These are phyloP conservation scores for Chalara sp. DNA, from an alignment of 2,329 filamentous ascomycete species.

Conservation along the genomic window DNA sequence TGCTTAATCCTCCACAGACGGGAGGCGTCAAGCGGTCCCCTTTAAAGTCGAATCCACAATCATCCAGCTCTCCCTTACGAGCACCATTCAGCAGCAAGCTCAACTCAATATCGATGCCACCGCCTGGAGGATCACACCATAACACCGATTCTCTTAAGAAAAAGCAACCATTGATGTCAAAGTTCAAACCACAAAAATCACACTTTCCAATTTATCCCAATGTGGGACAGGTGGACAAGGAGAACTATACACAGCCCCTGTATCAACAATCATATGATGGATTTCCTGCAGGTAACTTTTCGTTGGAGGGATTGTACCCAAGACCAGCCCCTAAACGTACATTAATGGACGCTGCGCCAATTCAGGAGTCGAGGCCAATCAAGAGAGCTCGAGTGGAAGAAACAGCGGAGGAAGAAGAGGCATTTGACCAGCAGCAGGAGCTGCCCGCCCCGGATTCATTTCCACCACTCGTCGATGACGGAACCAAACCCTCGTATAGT, in stretches of 20 bases:
- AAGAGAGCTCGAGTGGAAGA: conserved; percentile 57
- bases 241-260: conserved; percentile 44
- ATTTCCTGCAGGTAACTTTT: conserved; percentile 33
- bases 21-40: conserved; percentile 56
- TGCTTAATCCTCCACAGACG: conserved; percentile 55
- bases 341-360: conserved; percentile 65
- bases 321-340: conserved; percentile 48
- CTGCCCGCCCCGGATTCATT: conserved; percentile 49
- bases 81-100: conserved; percentile 58
- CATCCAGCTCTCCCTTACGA: conserved; percentile 51
- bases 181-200: conserved; percentile 51
- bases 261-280: conserved; percentile 37
- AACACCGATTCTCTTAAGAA: conserved; percentile 64
- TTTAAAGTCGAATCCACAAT: conserved; percentile 52
- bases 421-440: conserved; percentile 25
- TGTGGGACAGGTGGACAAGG: conserved; percentile 40
- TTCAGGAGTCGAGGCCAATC: conserved; percentile 56
- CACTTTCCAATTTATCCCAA: conserved; percentile 34
- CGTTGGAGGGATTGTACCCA: conserved; percentile 43
- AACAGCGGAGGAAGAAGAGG: conserved; percentile 44
- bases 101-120: conserved; percentile 61
- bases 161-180: conserved; percentile 52
- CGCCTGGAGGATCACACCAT: conserved; percentile 47
- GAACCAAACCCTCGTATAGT: conserved; percentile 81
- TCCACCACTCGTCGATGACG: conserved; percentile 75